A percentile compares a stretch with the other conserved stretches of the same genome.
phyloP scores from a whole-genome alignment of 2,329 filamentous ascomycete genomes.

The Sporothrix brunneoviolacea region DNA sequence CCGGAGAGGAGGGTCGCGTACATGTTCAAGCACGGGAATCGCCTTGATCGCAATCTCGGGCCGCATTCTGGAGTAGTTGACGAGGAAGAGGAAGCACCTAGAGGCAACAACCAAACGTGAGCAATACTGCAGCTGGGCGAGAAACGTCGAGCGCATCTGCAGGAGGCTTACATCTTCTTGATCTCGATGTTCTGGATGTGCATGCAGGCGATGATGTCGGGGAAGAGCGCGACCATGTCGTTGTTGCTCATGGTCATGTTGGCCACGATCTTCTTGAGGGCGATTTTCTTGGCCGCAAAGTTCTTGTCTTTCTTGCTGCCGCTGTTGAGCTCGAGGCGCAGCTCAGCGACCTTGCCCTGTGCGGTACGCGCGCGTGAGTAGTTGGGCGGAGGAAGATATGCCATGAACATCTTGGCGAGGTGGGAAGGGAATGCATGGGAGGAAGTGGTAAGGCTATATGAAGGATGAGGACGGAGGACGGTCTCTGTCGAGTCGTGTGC shows the following conservation, averaged over 20 bases:
- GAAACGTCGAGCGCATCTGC: neutral
- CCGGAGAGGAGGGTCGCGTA: slow-evolving; percentile 41
- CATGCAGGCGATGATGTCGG: slow-evolving; percentile 94
- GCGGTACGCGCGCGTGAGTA: slow-evolving; percentile 47
- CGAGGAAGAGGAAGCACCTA: slow-evolving; percentile 95
- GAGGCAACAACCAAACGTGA: neutral
- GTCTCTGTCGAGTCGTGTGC: too few species aligned
- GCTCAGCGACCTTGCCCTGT: slow-evolving; percentile 98
- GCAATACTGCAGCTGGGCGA: neutral
- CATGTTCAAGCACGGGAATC: slow-evolving; percentile 76
- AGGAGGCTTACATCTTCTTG: slow-evolving; percentile 89
- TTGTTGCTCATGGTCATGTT: slow-evolving; percentile 99
- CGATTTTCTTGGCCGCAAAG: slow-evolving; percentile 89
- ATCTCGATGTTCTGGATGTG: slow-evolving; percentile 90
- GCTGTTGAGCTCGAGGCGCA: slow-evolving; percentile 86
- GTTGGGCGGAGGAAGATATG: slow-evolving; percentile 43
- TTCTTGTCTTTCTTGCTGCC: slow-evolving; percentile 98
- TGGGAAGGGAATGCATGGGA: neutral
- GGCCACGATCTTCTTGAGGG: slow-evolving; percentile 97
- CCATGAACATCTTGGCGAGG: slow-evolving; percentile 43
- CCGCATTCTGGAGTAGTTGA: slow-evolving; percentile 93
- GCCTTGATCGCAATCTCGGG: slow-evolving; percentile 92
- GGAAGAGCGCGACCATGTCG: slow-evolving; percentile 96
- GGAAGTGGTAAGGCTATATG: neutral
- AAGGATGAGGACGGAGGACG: neutral